Conservation (phyloP, 2,329 filamentous ascomycete genomes). For the Neonectria hederae region DNA sequence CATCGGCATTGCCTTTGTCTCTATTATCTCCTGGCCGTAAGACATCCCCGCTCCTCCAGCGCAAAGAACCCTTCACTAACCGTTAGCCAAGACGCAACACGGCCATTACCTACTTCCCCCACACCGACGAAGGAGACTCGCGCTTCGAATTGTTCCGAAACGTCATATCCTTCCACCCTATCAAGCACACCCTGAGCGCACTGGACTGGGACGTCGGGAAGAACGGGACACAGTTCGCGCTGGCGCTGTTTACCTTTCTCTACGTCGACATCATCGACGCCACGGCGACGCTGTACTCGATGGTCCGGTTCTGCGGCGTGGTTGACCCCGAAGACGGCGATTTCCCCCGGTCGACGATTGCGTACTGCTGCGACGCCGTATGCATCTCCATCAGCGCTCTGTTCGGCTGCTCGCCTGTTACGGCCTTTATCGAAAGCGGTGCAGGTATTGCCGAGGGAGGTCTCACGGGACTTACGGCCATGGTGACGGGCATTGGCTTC, state of each 20-base stretch:
- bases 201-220: conserved; percentile 74
- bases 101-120: conserved; percentile 78
- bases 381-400: conserved; percentile 73
- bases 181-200: conserved; percentile 69
- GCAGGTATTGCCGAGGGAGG: conserved; percentile 77
- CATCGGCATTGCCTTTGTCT: conserved; percentile 78
- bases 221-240: conserved; percentile 75
- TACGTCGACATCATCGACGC: conserved; percentile 80
- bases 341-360: conserved; percentile 81
- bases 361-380: conserved; percentile 73
- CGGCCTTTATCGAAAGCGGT: conserved; percentile 75
- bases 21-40: conserved; percentile 84
- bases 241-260: conserved; percentile 78
- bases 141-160: conserved; percentile 83
- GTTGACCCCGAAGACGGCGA: conserved; percentile 71
- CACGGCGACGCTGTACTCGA: conserved; percentile 76
- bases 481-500: conserved; percentile 72
- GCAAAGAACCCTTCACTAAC: background rate
- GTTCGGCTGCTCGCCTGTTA: conserved; percentile 73
- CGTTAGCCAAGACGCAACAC: conserved; percentile 53
- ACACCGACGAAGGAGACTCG: conserved; percentile 70
- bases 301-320: conserved; percentile 73
- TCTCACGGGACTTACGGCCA: conserved; percentile 73
- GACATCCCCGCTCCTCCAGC: conserved; percentile 28
- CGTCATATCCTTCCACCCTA: conserved; percentile 80